Conservation (phyloP, 2,329 filamentous ascomycete genomes). For the Ceratocystis destructans region DNA sequence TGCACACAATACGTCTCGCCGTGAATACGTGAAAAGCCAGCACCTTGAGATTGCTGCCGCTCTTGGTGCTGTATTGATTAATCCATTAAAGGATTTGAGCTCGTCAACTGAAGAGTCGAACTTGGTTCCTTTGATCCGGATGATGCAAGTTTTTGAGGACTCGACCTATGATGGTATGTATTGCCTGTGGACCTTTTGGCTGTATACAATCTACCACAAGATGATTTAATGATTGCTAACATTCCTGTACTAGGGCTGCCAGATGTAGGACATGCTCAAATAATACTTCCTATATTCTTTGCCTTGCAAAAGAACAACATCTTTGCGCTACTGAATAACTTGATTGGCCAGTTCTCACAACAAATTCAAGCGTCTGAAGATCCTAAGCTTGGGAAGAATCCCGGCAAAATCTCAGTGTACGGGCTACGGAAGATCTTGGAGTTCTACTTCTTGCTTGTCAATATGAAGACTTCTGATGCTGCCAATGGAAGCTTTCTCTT, state of each 20-base stretch:
- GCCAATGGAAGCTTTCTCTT: conserved; percentile 12
- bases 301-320: conserved; percentile 76
- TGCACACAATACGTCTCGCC: conserved; percentile 46
- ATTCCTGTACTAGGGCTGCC: conserved; percentile 5
- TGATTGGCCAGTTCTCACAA: conserved; percentile 54
- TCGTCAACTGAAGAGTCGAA: conserved; percentile 37
- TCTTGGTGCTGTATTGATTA: conserved; percentile 56
- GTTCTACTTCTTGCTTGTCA: conserved; percentile 42
- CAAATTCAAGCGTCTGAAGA: conserved; percentile 29
- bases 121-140: conserved; percentile 70
- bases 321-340: conserved; percentile 56
- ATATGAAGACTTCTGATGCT: conserved; percentile 12
- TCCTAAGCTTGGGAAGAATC: conserved; percentile 32
- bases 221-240: neutral
- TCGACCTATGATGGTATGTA: conserved; percentile 57
- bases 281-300: conserved; percentile 64
- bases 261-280: conserved; percentile 34
- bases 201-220: conserved; percentile 22
- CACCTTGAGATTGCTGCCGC: conserved; percentile 47
- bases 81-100: conserved; percentile 26
- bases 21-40: conserved; percentile 42
- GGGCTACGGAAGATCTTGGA: conserved; percentile 72
- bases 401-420: conserved; percentile 37
- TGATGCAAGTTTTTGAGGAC: conserved; percentile 63
- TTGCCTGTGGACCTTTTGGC: conserved; percentile 27